Evolutionary conservation across 805 yeast species (phyloP).

Genomic region (Yarrowia sp.): DNA sequence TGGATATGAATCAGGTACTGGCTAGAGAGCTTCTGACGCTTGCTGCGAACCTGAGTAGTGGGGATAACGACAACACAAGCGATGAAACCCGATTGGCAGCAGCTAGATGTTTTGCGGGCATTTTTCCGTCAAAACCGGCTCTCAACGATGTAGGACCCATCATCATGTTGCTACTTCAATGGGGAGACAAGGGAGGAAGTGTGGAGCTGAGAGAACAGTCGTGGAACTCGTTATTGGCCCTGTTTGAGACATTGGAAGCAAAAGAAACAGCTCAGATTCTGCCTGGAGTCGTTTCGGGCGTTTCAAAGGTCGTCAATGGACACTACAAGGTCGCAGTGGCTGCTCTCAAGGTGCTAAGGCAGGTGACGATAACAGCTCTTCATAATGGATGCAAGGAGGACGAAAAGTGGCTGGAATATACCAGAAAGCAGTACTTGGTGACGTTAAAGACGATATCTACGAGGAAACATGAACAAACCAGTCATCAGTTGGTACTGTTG

Average conservation of each 20-base stretch:
- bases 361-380: slow-evolving; percentile 29
- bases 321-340: slow-evolving; percentile 32
- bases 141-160: slow-evolving; percentile 13
- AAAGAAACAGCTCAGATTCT: slow-evolving; percentile 36
- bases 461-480: slow-evolving; percentile 19
- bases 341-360: slow-evolving; percentile 31
- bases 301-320: slow-evolving; percentile 34
- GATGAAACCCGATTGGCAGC: slow-evolving; percentile 6
- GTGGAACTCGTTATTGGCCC: neutral
- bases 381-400: slow-evolving; percentile 31
- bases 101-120: neutral
- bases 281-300: slow-evolving; percentile 39
- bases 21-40: neutral
- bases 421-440: slow-evolving; percentile 49
- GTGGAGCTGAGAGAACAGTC: slow-evolving; percentile 8
- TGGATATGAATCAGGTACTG: slow-evolving; percentile 10
- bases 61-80: neutral
- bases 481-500: slow-evolving; percentile 22
- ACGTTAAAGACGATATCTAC: slow-evolving; percentile 40
- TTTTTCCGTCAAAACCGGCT: slow-evolving; percentile 10
- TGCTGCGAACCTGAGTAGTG: neutral
- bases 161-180: neutral
- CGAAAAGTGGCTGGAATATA: slow-evolving; percentile 59
- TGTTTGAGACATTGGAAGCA: neutral
- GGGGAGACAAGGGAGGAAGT: slow-evolving; percentile 1